Base-by-base conservation (phyloP, 495 filamentous ascomycete species). In the Chlorociboria aeruginascens region DNA sequence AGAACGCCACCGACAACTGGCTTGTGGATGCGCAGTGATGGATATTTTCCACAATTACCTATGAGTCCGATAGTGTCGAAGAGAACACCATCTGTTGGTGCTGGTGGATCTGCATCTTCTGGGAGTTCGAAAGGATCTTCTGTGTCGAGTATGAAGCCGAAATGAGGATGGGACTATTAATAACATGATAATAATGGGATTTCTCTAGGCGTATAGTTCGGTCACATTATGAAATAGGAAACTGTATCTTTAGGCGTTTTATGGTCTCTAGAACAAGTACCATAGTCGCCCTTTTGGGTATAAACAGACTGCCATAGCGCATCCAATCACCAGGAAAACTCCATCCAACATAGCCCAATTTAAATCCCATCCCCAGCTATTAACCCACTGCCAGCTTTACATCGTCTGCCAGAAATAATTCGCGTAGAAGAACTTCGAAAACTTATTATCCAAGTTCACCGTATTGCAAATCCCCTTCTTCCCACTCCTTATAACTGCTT, bases 331-430 rank as follows among this genome's bases (percentile, higher is more conserved):
- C 20, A 25, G 4, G 4, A 25, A 25, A 25, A 25, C 20, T 25
- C 20, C 20, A 25, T 25, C 4, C 20, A 25, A 42, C 13, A 42
- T 29, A 25, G 20, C 20, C 20, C 20, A 25, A 25, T 25, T 25
- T 25, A 25, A 4, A 25, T 25, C 28, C 40, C 25, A 11, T 35
- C 45, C 43, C 33, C 36, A 32, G 33, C 13, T 17, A 32, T 45
- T 9, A 10, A 12, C 13, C 37, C 37, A 12, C 2, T 8, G 20
- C 30, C 42, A 29, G 16, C 63, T 61, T 66, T 72, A 88, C 63
- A 94, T 73, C n/a, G 74, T 85, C 58, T 83, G 76, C 92, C 92
- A 98, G 58, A 98, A 90, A 57, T 95, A 94, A 56, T 95, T 92
- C 20, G 89, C 83, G 61, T 98, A 96, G 62, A 93, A 97, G 65